These are phyloP conservation scores for Pascua sp. DNA, from an alignment of 1,284 basidiomycete genomes.

Conservation along the genomic window DNA sequence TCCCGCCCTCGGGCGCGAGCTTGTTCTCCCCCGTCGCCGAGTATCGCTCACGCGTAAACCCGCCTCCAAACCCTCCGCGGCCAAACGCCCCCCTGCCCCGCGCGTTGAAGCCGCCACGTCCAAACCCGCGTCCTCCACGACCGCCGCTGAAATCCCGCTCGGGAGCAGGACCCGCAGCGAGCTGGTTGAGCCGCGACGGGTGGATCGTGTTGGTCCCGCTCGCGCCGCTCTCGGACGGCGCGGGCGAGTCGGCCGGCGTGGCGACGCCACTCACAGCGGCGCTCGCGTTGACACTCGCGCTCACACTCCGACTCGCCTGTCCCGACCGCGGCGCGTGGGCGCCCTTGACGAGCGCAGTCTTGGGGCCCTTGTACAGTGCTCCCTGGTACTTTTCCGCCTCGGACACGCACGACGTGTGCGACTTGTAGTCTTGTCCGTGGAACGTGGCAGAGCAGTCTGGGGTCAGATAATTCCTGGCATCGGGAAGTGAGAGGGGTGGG, in stretches of 20 bases:
- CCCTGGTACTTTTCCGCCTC: slow-evolving; percentile 93
- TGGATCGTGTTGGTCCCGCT: slow-evolving; percentile 25
- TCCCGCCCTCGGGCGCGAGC: slow-evolving; percentile 27
- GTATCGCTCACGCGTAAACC: neutral
- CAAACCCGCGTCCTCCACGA: slow-evolving; percentile 14
- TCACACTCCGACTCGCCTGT: neutral
- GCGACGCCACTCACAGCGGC: slow-evolving; percentile 20
- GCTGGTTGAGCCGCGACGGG: slow-evolving; percentile 30
- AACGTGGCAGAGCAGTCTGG: slow-evolving; percentile 78
- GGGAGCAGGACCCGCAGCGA: neutral
- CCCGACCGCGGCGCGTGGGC: neutral
- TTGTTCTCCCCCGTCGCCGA: slow-evolving; percentile 36
- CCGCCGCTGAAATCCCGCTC: slow-evolving; percentile 3
- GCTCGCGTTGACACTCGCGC: slow-evolving; percentile 11
- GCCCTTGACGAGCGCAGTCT: neutral
- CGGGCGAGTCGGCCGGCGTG: slow-evolving; percentile 14
- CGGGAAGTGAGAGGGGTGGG: neutral
- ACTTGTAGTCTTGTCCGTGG: slow-evolving; percentile 67
- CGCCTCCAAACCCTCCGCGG: slow-evolving; percentile 8
- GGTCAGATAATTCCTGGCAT: too few species aligned
- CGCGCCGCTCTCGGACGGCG: slow-evolving; percentile 6
- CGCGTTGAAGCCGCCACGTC: slow-evolving; percentile 5
- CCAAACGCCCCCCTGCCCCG: slow-evolving; percentile 16
- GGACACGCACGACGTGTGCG: slow-evolving; percentile 75
- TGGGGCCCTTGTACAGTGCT: slow-evolving; percentile 66